Evolutionary conservation across 2,329 filamentous ascomycete species (phyloP), one percentile per base, ranked within the genome.

Genomic region (Apiospora sp.): DNA sequence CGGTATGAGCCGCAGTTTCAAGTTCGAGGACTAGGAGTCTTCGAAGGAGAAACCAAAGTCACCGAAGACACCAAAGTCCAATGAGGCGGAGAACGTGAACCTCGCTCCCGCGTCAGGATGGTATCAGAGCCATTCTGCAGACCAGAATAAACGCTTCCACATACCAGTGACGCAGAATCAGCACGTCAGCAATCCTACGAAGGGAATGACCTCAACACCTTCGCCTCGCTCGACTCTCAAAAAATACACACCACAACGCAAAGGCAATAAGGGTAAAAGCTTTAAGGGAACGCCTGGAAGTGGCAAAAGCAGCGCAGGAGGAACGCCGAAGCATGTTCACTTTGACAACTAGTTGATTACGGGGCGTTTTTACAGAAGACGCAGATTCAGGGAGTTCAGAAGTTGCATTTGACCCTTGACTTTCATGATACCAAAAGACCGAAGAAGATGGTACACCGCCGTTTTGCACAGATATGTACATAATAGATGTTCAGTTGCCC

Each of bases 1-100:
- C 71, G 84, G 88, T 19, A 91, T 92, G 27, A 92, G 93, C 75
- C 95, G 96, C 84, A 93, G 94, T 73, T 93, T 98, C 86, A 98
- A 97, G 86, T 99, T 99, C 83, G 95, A 98, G 19, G 68, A 70
- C 68, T 70, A 58, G 67, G 49, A 37, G 8, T 69, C 44, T 14
- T 37, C 67, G 1, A 3, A 34, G 12, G n/a, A 64, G 58, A 41
- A 64, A 30, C 58, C 58, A 13, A 13, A 19, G 37, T 41, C 37
- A 10, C 37, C 37, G 10, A 41, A 64, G 58, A 41, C n/a, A 19
- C 34, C 58, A 13, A 13, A 19, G 13, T 64, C 34, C 30, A 64
- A 41, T 41, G 22, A 64, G 58, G 2, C 34, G 10, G n/a, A 34
- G 3, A 24, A n/a, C 10, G 34, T n/a, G 22, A 49, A 22, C 46